Conservation (phyloP, 2,329 filamentous ascomycete species). For the Trichoderma aggressivum region DNA sequence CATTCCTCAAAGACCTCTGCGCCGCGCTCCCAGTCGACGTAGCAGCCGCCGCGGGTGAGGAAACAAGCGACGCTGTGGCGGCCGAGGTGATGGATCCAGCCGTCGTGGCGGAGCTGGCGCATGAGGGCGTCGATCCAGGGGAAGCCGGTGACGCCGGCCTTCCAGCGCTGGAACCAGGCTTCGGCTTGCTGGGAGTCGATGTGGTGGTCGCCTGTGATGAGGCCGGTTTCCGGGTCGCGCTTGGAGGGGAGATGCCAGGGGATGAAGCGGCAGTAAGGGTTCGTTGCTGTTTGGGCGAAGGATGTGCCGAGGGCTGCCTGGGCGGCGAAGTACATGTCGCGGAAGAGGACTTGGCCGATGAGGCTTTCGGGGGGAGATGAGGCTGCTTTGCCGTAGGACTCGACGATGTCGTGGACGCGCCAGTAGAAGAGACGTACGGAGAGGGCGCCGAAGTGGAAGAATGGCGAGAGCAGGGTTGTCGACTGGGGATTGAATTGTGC, state of each 20-base stretch:
- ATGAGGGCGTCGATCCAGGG: slow-evolving; percentile 80
- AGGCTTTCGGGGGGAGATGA: slow-evolving; percentile 66
- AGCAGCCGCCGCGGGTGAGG: slow-evolving; percentile 74
- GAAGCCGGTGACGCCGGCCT: slow-evolving; percentile 66
- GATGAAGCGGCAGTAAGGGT: slow-evolving; percentile 67
- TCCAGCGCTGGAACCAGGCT: slow-evolving; percentile 66
- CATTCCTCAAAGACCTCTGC: slow-evolving; percentile 75
- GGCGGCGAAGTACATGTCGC: slow-evolving; percentile 81
- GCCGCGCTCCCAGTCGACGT: slow-evolving; percentile 75
- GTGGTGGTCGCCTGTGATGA: slow-evolving; percentile 58
- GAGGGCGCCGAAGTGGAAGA: slow-evolving; percentile 71
- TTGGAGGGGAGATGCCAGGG: slow-evolving; percentile 73
- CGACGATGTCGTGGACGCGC: slow-evolving; percentile 61
- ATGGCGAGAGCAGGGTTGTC: slow-evolving; percentile 70
- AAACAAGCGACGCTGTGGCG: slow-evolving; percentile 78
- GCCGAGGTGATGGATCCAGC: slow-evolving; percentile 78
- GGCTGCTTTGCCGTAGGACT: slow-evolving; percentile 52
- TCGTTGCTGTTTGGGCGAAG: slow-evolving; percentile 64
- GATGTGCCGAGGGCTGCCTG: slow-evolving; percentile 63
- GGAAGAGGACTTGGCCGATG: slow-evolving; percentile 69
- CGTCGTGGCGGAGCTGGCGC: slow-evolving; percentile 67
- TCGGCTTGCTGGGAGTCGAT: slow-evolving; percentile 63
- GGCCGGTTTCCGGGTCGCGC: slow-evolving; percentile 41
- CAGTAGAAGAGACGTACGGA: slow-evolving; percentile 72
- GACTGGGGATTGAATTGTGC: slow-evolving; percentile 70